Percentiles rank a stretch among this genome's conserved stretches.
These are phyloP conservation scores for Cercophora sp. DNA, from an alignment of 495 filamentous ascomycete genomes.

Conservation along the genomic window DNA sequence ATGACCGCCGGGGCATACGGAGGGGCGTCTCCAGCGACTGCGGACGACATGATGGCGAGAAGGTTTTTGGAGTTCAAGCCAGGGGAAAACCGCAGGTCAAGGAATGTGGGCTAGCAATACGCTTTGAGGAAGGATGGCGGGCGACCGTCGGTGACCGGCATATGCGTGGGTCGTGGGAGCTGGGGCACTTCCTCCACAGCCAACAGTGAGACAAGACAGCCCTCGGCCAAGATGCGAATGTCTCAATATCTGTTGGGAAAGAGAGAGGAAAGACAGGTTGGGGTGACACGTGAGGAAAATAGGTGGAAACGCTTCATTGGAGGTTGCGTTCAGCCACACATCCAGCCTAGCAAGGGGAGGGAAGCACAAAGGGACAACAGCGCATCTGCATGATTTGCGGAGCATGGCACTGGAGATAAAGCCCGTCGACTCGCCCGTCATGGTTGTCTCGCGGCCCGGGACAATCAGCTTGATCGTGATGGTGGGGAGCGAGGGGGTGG, in stretches of 20 bases:
- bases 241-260: too few relatives aligned
- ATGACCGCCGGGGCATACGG: conserved; percentile 23
- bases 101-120: too few relatives aligned
- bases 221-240: too few relatives aligned
- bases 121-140: too few relatives aligned
- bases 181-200: too few relatives aligned
- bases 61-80: too few relatives aligned
- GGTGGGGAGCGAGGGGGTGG: conserved; percentile 10
- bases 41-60: conserved; percentile 23
- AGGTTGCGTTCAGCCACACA: conserved; percentile 2
- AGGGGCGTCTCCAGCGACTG: conserved; percentile 22
- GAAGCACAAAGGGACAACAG: conserved; percentile 13
- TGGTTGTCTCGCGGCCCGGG: background rate
- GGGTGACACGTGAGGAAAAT: conserved; percentile 13
- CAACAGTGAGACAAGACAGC: too few relatives aligned
- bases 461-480: conserved; percentile 1
- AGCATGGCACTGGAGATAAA: conserved; percentile 7
- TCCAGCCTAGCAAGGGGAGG: background rate
- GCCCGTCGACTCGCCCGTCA: conserved; percentile 3
- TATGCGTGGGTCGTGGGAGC: too few relatives aligned
- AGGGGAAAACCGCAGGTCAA: too few relatives aligned
- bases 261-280: background rate
- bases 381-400: background rate
- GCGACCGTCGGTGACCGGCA: too few relatives aligned
- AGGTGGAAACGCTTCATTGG: conserved; percentile 3